Conservation (phyloP, 1,284 basidiomycete species). For the Puccinia coronata region DNA sequence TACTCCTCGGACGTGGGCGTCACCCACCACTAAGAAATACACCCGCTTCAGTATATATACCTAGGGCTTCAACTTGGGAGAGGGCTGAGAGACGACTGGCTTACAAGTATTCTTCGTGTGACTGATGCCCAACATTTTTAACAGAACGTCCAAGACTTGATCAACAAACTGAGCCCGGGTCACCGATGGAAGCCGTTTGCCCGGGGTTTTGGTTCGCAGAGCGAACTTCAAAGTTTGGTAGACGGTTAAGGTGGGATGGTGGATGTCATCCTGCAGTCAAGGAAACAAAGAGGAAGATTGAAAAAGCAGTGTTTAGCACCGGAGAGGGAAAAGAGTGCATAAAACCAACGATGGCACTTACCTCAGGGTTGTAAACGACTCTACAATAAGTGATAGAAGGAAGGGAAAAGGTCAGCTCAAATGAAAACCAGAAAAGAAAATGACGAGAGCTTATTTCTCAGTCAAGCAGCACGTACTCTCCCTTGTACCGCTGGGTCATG, state of each 20-base stretch:
- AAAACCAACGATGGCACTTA: neutral
- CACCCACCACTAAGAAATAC: conserved; percentile 60
- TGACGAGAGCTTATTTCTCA: neutral
- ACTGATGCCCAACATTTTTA: conserved; percentile 62
- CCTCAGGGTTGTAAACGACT: conserved; percentile 51
- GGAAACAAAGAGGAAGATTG: neutral
- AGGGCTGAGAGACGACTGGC: too few relatives aligned
- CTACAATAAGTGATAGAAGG: neutral
- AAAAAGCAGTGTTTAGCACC: neutral
- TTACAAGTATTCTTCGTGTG: conserved; percentile 61
- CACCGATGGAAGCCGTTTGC: conserved; percentile 63
- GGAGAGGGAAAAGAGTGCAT: neutral
- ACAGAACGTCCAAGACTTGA: conserved; percentile 63
- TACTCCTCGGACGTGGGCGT: conserved; percentile 66
- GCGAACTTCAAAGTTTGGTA: conserved; percentile 65
- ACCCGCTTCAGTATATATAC: conserved; percentile 55
- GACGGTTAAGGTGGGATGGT: conserved; percentile 67
- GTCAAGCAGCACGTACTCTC: conserved; percentile 21
- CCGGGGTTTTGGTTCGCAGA: conserved; percentile 63
- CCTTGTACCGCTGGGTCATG: conserved; percentile 42
- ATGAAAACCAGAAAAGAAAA: too few relatives aligned
- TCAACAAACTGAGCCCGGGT: conserved; percentile 62
- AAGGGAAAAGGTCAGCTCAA: neutral
- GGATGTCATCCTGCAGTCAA: conserved; percentile 64
- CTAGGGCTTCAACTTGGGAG: neutral